These are phyloP conservation scores for Malus fusca DNA, from an alignment of 306 rosid genomes.

Conservation along the genomic window DNA sequence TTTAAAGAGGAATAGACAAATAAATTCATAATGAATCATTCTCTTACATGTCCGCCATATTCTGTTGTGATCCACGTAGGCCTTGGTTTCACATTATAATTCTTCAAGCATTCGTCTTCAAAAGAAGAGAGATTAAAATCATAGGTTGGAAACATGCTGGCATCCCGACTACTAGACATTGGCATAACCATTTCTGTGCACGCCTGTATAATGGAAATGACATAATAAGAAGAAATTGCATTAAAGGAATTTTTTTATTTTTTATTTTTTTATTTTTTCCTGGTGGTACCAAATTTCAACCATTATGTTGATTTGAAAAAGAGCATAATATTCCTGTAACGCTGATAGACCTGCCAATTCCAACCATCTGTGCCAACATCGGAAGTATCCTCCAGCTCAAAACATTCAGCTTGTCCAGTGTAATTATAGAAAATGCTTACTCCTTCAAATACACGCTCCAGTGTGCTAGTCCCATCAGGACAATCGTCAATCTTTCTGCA, in stretches of 20 bases:
- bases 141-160: conserved; percentile 60
- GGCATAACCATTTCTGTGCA: conserved; percentile 97
- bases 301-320: background rate
- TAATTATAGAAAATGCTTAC: conserved; percentile 64
- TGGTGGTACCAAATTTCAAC: background rate
- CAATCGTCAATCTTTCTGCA: conserved; percentile 52
- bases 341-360: conserved; percentile 70
- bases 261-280: too few species aligned
- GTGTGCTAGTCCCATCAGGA: conserved; percentile 45
- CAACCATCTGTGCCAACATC: conserved; percentile 68
- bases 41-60: conserved; percentile 76
- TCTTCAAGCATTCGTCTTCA: conserved; percentile 43
- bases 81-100: conserved; percentile 52
- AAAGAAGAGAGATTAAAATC: conserved; percentile 47
- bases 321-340: background rate
- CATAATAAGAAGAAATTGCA: background rate
- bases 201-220: conserved; percentile 35
- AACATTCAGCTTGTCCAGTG: conserved; percentile 57
- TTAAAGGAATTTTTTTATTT: background rate
- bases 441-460: conserved; percentile 68
- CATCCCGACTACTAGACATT: conserved; percentile 50
- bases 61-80: conserved; percentile 65
- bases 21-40: conserved; percentile 11
- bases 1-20: background rate
- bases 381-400: conserved; percentile 64